phyloP scores from a whole-genome alignment of 305 asterid genomes.

The Solanum hybrid region DNA sequence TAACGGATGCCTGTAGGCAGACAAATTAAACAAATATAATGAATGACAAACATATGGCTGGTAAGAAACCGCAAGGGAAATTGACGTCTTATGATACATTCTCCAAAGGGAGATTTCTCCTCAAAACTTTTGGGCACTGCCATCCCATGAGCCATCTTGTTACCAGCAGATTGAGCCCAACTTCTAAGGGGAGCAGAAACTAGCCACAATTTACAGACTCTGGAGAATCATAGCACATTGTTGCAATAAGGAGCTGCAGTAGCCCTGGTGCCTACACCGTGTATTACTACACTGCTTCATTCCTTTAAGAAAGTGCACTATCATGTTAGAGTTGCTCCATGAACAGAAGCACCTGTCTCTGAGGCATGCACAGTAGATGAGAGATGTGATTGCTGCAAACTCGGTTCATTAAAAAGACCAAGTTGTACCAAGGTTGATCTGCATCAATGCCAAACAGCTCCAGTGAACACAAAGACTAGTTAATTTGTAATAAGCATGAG shows the following conservation, averaged over 20 bases:
- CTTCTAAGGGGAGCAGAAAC: neutral
- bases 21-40: neutral
- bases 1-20: neutral
- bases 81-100: constrained; percentile 5
- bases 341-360: constrained; percentile 23
- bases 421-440: constrained; percentile 56
- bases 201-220: neutral
- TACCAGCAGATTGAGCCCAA: neutral
- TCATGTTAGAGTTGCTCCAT: constrained; percentile 21
- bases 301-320: neutral
- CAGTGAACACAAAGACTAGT: neutral
- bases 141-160: neutral
- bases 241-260: neutral
- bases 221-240: neutral
- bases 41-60: neutral
- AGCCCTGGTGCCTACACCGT: neutral
- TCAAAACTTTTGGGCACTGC: neutral
- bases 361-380: constrained; percentile 17
- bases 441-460: constrained; percentile 13
- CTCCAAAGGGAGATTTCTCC: neutral
- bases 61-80: neutral
- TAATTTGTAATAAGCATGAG: neutral
- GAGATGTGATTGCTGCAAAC: constrained; percentile 18
- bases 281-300: neutral
- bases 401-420: constrained; percentile 40